Conservation (phyloP, 208 protist species). For the Leishmania amazonensis region DNA sequence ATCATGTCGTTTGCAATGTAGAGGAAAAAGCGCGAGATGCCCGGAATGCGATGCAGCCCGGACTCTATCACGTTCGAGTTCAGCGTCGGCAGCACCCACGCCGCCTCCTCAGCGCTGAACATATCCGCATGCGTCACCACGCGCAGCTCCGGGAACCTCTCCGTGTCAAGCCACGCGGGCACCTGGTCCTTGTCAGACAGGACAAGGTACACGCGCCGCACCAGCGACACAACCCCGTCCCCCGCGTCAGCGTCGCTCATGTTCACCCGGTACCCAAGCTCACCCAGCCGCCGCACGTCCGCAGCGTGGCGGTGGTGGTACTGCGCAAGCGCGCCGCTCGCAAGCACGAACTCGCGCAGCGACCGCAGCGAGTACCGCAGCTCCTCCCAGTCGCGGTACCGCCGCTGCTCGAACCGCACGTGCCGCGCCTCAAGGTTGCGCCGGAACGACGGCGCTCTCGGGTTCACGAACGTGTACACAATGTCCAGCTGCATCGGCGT, state of each 20-base stretch:
- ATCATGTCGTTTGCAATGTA: slow-evolving; percentile 70
- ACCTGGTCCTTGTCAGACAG: slow-evolving; percentile 43
- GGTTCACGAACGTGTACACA: slow-evolving; percentile 67
- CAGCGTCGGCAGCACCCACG: slow-evolving; percentile 35
- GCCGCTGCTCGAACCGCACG: slow-evolving; percentile 23
- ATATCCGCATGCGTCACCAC: slow-evolving; percentile 44
- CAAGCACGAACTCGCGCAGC: slow-evolving; percentile 31
- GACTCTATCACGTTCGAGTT: slow-evolving; percentile 51
- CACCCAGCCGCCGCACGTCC: slow-evolving; percentile 27
- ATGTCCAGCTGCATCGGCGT: slow-evolving; percentile 50
- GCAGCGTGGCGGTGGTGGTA: slow-evolving; percentile 20
- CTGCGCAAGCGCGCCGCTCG: slow-evolving; percentile 32
- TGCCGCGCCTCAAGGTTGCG: slow-evolving; percentile 26
- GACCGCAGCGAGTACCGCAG: slow-evolving; percentile 56
- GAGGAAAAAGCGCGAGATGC: slow-evolving; percentile 44
- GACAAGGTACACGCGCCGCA: slow-evolving; percentile 43
- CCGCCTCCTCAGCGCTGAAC: slow-evolving; percentile 35
- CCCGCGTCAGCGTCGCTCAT: slow-evolving; percentile 13
- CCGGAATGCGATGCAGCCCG: slow-evolving; percentile 42
- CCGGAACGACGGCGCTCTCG: slow-evolving; percentile 35
- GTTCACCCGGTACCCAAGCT: slow-evolving; percentile 30
- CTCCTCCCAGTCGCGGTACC: slow-evolving; percentile 62
- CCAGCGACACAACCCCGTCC: slow-evolving; percentile 23
- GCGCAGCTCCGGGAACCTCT: slow-evolving; percentile 33
- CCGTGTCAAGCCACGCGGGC: slow-evolving; percentile 41